phyloP scores from a whole-genome alignment of 73 alveolate genomes.

The Paramecium biaurelia region DNA sequence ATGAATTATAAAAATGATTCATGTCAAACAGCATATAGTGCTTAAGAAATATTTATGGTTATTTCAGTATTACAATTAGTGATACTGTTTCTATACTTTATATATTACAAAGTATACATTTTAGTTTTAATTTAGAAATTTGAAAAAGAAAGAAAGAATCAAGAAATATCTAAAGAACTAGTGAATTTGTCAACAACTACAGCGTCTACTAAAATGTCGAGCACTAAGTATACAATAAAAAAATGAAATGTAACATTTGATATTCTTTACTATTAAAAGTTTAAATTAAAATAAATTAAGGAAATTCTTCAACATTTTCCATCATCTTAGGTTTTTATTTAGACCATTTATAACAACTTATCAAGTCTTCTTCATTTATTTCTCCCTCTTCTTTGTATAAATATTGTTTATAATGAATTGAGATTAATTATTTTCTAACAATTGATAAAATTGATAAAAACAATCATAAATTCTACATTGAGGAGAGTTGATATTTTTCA shows the following conservation, averaged over 20 bases:
- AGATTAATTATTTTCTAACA: no score
- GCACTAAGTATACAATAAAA: background rate
- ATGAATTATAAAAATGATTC: background rate
- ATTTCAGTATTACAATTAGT: background rate
- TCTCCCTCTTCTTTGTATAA: no score
- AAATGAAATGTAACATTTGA: background rate
- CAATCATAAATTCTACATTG: no score
- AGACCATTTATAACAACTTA: no score
- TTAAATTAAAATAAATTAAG: background rate
- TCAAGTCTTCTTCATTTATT: no score
- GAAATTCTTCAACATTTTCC: no score
- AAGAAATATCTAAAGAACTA: background rate
- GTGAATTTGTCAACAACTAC: background rate
- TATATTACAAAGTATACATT: background rate
- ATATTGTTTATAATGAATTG: no score
- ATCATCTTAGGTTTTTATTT: no score
- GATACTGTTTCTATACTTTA: background rate
- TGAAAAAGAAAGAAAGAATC: background rate
- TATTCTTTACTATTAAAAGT: background rate
- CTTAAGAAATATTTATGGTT: background rate
- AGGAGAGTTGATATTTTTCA: no score
- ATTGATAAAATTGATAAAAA: no score
- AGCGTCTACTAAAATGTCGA: background rate
- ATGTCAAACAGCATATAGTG: background rate
- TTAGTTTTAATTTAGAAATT: background rate